phyloP scores from a whole-genome alignment of 805 yeast species.

The Kazachstania kunashirensis region DNA sequence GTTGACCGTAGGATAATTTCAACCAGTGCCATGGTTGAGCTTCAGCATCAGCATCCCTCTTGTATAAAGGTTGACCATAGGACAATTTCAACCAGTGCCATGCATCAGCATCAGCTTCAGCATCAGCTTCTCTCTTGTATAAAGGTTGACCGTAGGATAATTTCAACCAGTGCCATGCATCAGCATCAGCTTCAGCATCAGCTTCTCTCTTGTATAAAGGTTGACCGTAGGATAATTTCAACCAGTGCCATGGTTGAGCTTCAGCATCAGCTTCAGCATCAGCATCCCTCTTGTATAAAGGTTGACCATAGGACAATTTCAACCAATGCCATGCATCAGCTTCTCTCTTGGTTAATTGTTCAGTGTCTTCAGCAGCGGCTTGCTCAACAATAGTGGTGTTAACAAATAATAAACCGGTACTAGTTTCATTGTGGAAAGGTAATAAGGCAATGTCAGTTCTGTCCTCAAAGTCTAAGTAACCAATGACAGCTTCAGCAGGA shows the following conservation, averaged over 20 bases:
- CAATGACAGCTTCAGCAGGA: conserved; percentile 27
- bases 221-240: conserved; percentile 17
- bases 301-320: conserved; percentile 17
- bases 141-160: conserved; percentile 22
- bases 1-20: conserved; percentile 19
- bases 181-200: conserved; percentile 17
- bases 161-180: conserved; percentile 22
- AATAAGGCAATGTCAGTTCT: conserved; percentile 21
- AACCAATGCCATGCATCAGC: conserved; percentile 29
- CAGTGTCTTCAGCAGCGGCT: conserved; percentile 11
- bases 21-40: conserved; percentile 24
- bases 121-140: conserved; percentile 24
- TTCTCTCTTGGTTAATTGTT: conserved; percentile 20
- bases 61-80: conserved; percentile 24
- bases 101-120: conserved; percentile 17
- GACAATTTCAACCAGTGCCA: conserved; percentile 23
- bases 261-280: conserved; percentile 17
- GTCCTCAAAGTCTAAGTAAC: conserved; percentile 23
- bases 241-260: conserved; percentile 21
- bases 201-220: conserved; percentile 25
- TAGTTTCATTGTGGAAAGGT: conserved; percentile 24
- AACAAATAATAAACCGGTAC: conserved; percentile 23
- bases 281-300: conserved; percentile 24
- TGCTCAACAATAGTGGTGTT: conserved; percentile 25
- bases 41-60: conserved; percentile 15